Conservation (phyloP, 306 rosid genomes). For the Fragaria vesca region DNA sequence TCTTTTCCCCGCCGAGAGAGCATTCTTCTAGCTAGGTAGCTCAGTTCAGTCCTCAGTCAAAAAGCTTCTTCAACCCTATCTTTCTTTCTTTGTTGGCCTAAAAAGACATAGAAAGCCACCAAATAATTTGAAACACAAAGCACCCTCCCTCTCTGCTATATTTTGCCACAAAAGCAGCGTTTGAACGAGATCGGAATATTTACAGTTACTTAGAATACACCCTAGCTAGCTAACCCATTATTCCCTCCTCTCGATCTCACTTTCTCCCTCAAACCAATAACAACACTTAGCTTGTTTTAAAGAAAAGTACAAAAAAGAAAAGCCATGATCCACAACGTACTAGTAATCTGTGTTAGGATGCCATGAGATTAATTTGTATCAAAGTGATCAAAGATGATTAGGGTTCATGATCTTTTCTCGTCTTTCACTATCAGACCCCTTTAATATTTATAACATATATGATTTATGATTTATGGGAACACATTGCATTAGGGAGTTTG, state of each 20-base stretch:
- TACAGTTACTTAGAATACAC: slow-evolving; percentile 57
- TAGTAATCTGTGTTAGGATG: slow-evolving; percentile 31
- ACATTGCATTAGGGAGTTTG: slow-evolving; percentile 44
- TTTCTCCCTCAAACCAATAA: slow-evolving; percentile 30
- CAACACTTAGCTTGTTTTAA: slow-evolving; percentile 49
- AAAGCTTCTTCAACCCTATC: slow-evolving; percentile 59
- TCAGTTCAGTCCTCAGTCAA: slow-evolving; percentile 60
- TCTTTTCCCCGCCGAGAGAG: slow-evolving; percentile 28
- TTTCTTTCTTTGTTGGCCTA: slow-evolving; percentile 91
- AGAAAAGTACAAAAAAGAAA: slow-evolving; percentile 26
- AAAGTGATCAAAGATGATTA: slow-evolving; percentile 36
- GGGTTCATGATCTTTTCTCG: slow-evolving; percentile 37
- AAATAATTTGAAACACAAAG: slow-evolving; percentile 77
- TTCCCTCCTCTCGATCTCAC: slow-evolving; percentile 4
- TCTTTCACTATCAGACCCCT: slow-evolving; percentile 39
- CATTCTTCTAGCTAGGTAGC: slow-evolving; percentile 17
- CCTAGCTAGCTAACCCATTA: slow-evolving; percentile 28
- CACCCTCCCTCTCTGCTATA: slow-evolving; percentile 34
- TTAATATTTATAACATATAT: slow-evolving; percentile 25
- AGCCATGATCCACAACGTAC: slow-evolving; percentile 26
- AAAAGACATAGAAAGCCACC: slow-evolving; percentile 89
- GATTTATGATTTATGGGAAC: slow-evolving; percentile 17
- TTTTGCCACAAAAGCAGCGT: slow-evolving; percentile 77
- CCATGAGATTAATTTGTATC: slow-evolving; percentile 43
- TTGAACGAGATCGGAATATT: slow-evolving; percentile 68